Base-by-base conservation (phyloP, 768 basidiomycete genomes). In the Mycena rosella region DNA sequence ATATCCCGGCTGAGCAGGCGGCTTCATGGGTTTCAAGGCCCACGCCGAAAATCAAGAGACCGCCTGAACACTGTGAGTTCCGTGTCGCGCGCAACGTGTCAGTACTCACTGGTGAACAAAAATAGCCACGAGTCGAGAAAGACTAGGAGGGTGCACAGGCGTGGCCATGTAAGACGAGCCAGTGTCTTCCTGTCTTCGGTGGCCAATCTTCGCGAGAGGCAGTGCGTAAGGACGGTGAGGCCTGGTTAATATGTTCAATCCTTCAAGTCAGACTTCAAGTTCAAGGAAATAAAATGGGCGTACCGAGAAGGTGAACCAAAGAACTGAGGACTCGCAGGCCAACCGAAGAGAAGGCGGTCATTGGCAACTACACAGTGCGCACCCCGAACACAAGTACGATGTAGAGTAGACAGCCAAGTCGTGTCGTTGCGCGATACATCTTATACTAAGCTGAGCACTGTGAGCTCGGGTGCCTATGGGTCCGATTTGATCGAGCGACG, bases 241-340 rank as follows among this genome's bases (percentile, higher is more conserved):
- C 66, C 65, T 67, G 29, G n/a, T n/a, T n/a, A n/a, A n/a, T n/a
- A n/a, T n/a, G n/a, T n/a, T n/a, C n/a, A n/a, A n/a, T n/a, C n/a
- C n/a, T n/a, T n/a, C n/a, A n/a, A n/a, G n/a, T n/a, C n/a, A n/a
- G n/a, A n/a, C n/a, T n/a, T n/a, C 3, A 18, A 24, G 7, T 17
- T 20, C 6, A 22, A 14, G 26, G 36, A 20, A 55, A 20, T 15
- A 40, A 10, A 63, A 58, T 18, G 68, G 38, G 45, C 68, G n/a
- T 61, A 78, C 78, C 78, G 14, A 79, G 30, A 38, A 79, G 76
- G 62, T 76, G 68, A 47, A 80, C 72, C 40, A 79, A 59, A 32
- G 75, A 65, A 57, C 72, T 75, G 40, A 77, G 58, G 14, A 71
- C 64, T 62, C 79, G 79, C n/a, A 73, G 55, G 5, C 75, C 78